phyloP scores from a whole-genome alignment of 2,329 filamentous ascomycete species.

The Fusarium tjaetaba region DNA sequence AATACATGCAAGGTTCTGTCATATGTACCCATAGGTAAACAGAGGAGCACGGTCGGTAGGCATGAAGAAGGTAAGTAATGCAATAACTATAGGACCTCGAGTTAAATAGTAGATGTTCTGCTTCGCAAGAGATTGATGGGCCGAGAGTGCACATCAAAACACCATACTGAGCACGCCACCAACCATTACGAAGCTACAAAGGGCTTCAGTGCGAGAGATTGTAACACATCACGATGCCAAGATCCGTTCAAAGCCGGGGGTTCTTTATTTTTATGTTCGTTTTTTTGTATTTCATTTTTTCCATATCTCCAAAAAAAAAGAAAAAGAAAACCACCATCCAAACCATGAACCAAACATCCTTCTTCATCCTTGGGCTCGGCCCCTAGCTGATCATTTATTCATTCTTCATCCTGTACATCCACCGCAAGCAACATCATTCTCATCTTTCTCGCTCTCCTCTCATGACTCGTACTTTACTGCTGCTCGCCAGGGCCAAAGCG shows the following conservation, averaged over 20 bases:
- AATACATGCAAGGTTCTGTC: background rate
- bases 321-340: background rate
- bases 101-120: background rate
- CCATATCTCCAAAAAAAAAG: background rate
- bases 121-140: background rate
- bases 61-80: background rate
- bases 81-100: background rate
- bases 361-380: background rate
- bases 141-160: background rate
- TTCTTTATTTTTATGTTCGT: background rate
- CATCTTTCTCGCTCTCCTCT: background rate
- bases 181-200: background rate
- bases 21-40: background rate
- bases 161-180: background rate
- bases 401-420: background rate
- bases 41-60: background rate
- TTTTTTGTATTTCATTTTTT: background rate
- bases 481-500: background rate
- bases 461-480: background rate
- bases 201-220: background rate
- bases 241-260: background rate
- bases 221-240: background rate
- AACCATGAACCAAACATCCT: background rate
- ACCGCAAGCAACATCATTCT: background rate
- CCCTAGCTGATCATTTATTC: background rate